A percentile compares a stretch with the other conserved stretches of the same genome.
Evolutionary conservation across 768 basidiomycete genomes (phyloP).

Genomic region (Naganishia vishniacii): DNA sequence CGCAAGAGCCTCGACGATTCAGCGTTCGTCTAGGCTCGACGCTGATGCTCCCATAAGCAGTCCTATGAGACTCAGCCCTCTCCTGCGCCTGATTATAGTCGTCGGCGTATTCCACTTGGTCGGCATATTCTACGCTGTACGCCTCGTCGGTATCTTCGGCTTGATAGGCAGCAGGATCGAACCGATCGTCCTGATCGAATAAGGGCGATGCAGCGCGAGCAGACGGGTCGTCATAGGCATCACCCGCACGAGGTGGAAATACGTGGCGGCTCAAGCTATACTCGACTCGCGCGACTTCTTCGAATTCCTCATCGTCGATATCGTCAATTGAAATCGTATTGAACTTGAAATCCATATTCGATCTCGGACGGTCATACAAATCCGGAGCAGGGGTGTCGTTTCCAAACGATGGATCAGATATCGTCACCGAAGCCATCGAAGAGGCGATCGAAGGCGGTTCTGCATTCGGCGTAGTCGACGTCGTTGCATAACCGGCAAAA

Average conservation of each 20-base stretch:
- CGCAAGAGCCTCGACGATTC: not conserved
- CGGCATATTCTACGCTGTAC: constrained; percentile 8
- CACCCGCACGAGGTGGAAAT: constrained; percentile 1
- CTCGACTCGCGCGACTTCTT: constrained; percentile 13
- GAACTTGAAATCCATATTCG: constrained; percentile 8
- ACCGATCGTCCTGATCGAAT: not conserved
- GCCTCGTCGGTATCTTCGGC: constrained; percentile 23
- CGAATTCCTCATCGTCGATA: constrained; percentile 13
- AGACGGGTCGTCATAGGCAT: not conserved
- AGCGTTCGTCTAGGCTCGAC: not conserved
- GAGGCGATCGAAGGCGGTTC: constrained; percentile 5
- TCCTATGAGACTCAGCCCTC: not conserved
- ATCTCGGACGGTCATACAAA: not conserved
- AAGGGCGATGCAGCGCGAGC: too few relatives aligned
- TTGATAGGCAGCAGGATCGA: constrained; percentile 28
- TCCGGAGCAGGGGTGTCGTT: constrained; percentile 12
- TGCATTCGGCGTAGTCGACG: not conserved
- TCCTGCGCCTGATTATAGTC: not conserved
- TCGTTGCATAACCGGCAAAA: not conserved
- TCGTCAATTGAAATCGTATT: constrained; percentile 16
- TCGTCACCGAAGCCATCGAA: constrained; percentile 7
- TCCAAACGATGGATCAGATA: constrained; percentile 2
- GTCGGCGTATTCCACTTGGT: constrained; percentile 15
- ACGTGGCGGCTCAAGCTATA: constrained; percentile 20
- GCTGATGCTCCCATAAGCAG: not conserved